Base-by-base conservation (phyloP, 306 rosid species). In the Begonia peltatifolia region DNA sequence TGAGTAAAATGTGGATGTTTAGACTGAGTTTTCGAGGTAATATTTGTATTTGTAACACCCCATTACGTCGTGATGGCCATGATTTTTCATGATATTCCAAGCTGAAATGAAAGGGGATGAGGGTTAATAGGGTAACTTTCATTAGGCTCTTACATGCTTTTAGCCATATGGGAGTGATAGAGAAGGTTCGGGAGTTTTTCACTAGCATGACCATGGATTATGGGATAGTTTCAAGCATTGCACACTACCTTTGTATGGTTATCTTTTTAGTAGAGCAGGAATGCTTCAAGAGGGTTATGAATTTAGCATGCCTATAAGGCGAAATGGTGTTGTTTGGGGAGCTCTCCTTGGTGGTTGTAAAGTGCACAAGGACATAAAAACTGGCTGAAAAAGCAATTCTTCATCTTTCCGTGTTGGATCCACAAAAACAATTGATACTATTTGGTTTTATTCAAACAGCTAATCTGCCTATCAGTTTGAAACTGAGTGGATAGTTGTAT, bases 1-100 rank as follows among this genome's bases (percentile, higher is more conserved):
- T 76, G 64, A 55, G 71, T 70, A 36, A 76, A 80, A 65, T 80
- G 87, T 65, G 80, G 82, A 8, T 80, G 80, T 68, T 60, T 80
- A 63, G 65, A 73, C 47, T 75, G 36, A 42, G 71, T 73, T 46
- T 80, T 76, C 12, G 51, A 62, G 17, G 47, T 30, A 44, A 65
- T 69, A 71, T 52, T 60, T 42, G 75, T 30, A 7, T 30, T 30
- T 30, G 38, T 30, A 56, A 44, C 70, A 60, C 30, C 73, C 78
- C 1, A 61, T 76, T 42, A 75, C 70, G 16, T 72, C 82, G 9
- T 70, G 80, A 75, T 80, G 3, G 71, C 77, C 42, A 80, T 76
- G 87, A 76, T 80, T 25, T 25, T 25, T 11, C 46, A 63, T 0
- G 82, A 25, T 25, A 25, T 25, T 47, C 55, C 42, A 9, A 56